Conservation (phyloP, 192 early-diverging fungal genomes). For the Podila minutissima region DNA sequence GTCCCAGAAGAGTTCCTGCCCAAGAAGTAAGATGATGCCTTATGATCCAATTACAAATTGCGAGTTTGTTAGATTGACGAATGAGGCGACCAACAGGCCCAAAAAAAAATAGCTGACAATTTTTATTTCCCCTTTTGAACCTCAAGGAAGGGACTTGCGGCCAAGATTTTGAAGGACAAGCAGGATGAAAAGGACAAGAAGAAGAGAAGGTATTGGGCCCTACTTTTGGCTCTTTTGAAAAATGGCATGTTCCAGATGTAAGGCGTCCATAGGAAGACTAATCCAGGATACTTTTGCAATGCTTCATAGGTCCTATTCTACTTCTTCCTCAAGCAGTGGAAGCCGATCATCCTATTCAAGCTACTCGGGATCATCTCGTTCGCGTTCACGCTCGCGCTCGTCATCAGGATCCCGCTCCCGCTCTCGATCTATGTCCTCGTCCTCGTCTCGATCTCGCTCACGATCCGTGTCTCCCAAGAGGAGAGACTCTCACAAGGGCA, state of each 20-base stretch:
- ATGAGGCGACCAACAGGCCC: neutral
- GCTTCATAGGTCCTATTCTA: neutral
- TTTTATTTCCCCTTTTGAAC: neutral
- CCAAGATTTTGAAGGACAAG: conserved; percentile 58
- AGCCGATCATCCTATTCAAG: conserved; percentile 17
- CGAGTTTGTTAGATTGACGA: neutral
- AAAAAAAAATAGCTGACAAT: neutral
- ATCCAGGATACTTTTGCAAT: too few relatives aligned
- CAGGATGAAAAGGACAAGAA: conserved; percentile 46
- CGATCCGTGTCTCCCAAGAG: conserved; percentile 14
- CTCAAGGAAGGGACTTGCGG: conserved; percentile 55
- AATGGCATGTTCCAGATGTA: neutral
- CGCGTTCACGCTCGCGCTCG: conserved; percentile 14
- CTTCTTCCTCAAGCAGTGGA: conserved; percentile 21
- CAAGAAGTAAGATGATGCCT: conserved; percentile 33
- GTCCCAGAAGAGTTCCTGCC: conserved; percentile 58
- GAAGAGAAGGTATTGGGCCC: conserved; percentile 5
- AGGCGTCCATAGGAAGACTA: too few relatives aligned
- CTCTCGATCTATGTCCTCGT: conserved; percentile 9
- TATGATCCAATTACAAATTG: neutral
- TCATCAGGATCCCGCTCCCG: conserved; percentile 25
- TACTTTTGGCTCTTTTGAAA: neutral
- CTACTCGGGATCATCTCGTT: conserved; percentile 10
- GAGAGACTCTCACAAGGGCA: conserved; percentile 12
- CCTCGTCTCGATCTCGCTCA: conserved; percentile 28